Base-by-base conservation (phyloP, 257 asterid genomes). In the Salvia miltiorrhiza region DNA sequence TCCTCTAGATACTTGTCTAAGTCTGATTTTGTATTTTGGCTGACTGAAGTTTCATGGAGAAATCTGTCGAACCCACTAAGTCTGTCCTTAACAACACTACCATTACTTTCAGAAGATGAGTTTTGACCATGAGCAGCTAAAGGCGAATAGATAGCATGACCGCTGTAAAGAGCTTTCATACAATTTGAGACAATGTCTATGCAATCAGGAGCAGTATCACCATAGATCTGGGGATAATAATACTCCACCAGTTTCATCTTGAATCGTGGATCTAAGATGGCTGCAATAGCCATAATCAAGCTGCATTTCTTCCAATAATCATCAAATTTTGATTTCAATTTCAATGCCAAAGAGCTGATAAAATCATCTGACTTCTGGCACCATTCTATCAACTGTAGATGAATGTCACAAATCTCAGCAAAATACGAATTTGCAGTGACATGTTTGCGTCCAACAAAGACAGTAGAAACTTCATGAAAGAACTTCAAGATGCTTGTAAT, bases 261-360 rank as follows among this genome's bases (percentile, higher is more conserved):
- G 77, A 60, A 93, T 30, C 90, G 80, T 0, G 99, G 99, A 75
- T 90, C 99, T 76, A 93, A 78, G 77, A 93, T 86, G 33, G 95
- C 93, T 37, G 97, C 96, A 73, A 93, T 81, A n/a, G 98, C 94
- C 92, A 93, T 84, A 50, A 93, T 90, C 86, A 93, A 80, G 86
- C 99, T 93, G 86, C 99, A 90, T 78, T 89, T 90, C 78, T 89
- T 88, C 99, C 97, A 93, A 81, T 90, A 93, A 17, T 90, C 96
- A 48, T 93, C 99, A 73, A 93, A 93, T 73, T 79, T 87, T 8
- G 81, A 77, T 82, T 89, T 93, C 86, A 93, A 75, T 67, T 87
- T 88, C 79, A 89, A 73, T 19, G 99, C 99, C 82, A 93, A 77
- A 23, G 89, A 79, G 78, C 92, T 86, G 73, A 93, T 74, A 67